Percentiles rank a stretch among this genome's conserved stretches.
phyloP scores from a whole-genome alignment of 495 filamentous ascomycete species.

The Neurospora sublineolata region DNA sequence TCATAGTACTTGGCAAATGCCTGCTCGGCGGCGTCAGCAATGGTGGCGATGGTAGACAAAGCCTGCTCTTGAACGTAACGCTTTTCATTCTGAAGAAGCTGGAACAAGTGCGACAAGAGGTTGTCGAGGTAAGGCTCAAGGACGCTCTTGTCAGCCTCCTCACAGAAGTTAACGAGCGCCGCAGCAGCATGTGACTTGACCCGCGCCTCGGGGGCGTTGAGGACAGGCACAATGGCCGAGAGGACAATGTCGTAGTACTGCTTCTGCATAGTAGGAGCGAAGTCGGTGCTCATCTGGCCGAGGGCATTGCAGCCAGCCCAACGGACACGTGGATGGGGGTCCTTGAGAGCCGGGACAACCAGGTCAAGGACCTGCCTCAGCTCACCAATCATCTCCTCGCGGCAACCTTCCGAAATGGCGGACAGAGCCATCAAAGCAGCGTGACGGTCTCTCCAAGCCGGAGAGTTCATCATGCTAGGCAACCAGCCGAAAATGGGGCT shows the following conservation, averaged over 20 bases:
- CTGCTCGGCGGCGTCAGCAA: slow-evolving; percentile 92
- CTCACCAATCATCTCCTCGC: slow-evolving; percentile 90
- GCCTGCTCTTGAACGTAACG: slow-evolving; percentile 97
- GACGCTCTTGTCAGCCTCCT: slow-evolving; percentile 88
- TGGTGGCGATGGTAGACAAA: slow-evolving; percentile 94
- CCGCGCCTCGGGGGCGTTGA: slow-evolving; percentile 79
- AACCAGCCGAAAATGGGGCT: slow-evolving; percentile 95
- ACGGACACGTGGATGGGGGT: slow-evolving; percentile 85
- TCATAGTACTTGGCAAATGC: slow-evolving; percentile 95
- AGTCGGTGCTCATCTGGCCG: slow-evolving; percentile 99
- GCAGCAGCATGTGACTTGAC: slow-evolving; percentile 97
- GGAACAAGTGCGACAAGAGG: slow-evolving; percentile 68
- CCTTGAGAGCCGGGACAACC: slow-evolving; percentile 84
- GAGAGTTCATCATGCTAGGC: slow-evolving; percentile 92
- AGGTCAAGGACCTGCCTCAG: slow-evolving; percentile 86
- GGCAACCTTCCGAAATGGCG: slow-evolving; percentile 95
- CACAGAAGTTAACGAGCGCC: slow-evolving; percentile 97
- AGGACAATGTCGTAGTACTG: slow-evolving; percentile 82
- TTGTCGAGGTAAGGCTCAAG: slow-evolving; percentile 91
- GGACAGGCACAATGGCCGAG: slow-evolving; percentile 82
- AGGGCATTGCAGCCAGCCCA: slow-evolving; percentile 99
- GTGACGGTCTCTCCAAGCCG: slow-evolving; percentile 89
- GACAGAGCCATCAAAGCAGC: slow-evolving; percentile 98
- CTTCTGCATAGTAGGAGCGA: slow-evolving; percentile 96
- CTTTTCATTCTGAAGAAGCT: slow-evolving; percentile 77